Percentiles rank a stretch among this genome's conserved stretches.
Evolutionary conservation across 2,329 filamentous ascomycete species (phyloP).

Genomic region (Lachnellula arida): DNA sequence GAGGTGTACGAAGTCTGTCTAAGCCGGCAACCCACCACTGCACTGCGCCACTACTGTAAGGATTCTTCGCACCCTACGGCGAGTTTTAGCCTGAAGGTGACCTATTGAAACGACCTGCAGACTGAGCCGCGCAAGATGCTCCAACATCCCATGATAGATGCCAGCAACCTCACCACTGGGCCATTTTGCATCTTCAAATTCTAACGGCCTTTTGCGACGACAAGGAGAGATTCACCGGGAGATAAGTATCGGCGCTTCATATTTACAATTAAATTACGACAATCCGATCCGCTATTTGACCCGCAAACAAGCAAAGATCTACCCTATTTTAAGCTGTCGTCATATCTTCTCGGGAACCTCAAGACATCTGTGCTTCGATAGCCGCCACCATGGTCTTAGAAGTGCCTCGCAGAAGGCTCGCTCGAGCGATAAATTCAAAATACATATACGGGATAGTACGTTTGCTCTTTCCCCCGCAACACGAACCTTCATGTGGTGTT

Average conservation of each 20-base stretch:
- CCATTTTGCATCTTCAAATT: not conserved
- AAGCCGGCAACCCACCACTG: not conserved
- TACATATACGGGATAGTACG: slow-evolving; percentile 71
- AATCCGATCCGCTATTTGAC: not conserved
- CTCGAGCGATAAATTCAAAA: slow-evolving; percentile 63
- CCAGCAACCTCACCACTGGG: not conserved
- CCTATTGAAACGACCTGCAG: slow-evolving; percentile 2
- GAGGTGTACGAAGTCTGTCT: not conserved
- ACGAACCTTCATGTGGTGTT: not conserved
- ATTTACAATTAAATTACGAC: not conserved
- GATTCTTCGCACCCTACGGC: not conserved
- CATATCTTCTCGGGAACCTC: slow-evolving; percentile 7
- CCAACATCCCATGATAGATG: not conserved
- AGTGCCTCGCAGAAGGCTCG: slow-evolving; percentile 54
- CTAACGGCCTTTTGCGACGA: not conserved
- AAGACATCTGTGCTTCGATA: slow-evolving; percentile 5
- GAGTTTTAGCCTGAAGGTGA: not conserved
- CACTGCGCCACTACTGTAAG: not conserved
- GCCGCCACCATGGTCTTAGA: slow-evolving; percentile 51
- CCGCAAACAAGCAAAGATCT: not conserved
- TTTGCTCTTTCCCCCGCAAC: not conserved
- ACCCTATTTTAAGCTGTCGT: slow-evolving; percentile 2
- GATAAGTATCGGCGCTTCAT: not conserved
- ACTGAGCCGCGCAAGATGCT: slow-evolving; percentile 6
- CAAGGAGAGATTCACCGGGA: not conserved